These are phyloP conservation scores for Castanea sativa DNA, from an alignment of 306 rosid species.

Conservation along the genomic window DNA sequence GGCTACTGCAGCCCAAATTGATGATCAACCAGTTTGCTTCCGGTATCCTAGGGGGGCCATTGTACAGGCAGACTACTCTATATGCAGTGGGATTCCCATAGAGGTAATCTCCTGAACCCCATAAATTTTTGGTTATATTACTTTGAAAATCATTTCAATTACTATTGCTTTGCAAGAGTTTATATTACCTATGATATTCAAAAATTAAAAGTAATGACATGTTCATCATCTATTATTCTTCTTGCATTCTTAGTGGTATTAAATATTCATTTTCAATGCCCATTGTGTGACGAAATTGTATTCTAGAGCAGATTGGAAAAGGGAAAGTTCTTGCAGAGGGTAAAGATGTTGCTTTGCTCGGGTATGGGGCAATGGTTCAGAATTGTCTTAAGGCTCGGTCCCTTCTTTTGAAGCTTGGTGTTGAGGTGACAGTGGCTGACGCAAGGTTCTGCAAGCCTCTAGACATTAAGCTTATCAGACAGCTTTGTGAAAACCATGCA, in stretches of 20 bases:
- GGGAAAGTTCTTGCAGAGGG: constrained; percentile 85
- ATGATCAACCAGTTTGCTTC: constrained; percentile 79
- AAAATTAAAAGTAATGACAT: neutral
- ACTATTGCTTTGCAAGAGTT: constrained; percentile 12
- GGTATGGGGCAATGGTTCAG: constrained; percentile 94
- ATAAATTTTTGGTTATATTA: constrained; percentile 7
- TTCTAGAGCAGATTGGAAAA: constrained; percentile 64
- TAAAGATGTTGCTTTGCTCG: constrained; percentile 79
- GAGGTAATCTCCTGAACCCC: constrained; percentile 47
- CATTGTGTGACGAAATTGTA: constrained; percentile 6
- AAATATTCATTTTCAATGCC: neutral
- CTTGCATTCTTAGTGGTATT: neutral
- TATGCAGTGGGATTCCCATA: constrained; percentile 54
- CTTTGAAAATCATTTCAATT: constrained; percentile 4
- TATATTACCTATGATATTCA: neutral
- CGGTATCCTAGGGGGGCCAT: constrained; percentile 87
- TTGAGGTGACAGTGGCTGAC: constrained; percentile 92
- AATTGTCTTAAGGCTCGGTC: constrained; percentile 81
- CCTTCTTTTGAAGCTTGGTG: constrained; percentile 77
- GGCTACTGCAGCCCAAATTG: constrained; percentile 66
- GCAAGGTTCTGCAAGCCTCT: constrained; percentile 99
- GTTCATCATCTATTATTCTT: neutral
- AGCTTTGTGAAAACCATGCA: constrained; percentile 72
- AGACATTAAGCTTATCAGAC: constrained; percentile 77
- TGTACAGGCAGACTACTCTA: constrained; percentile 33